Percentiles rank a stretch among this genome's conserved stretches.
Evolutionary conservation across 2,329 filamentous ascomycete species (phyloP).

Genomic region (Pseudogymnoascus sp.): DNA sequence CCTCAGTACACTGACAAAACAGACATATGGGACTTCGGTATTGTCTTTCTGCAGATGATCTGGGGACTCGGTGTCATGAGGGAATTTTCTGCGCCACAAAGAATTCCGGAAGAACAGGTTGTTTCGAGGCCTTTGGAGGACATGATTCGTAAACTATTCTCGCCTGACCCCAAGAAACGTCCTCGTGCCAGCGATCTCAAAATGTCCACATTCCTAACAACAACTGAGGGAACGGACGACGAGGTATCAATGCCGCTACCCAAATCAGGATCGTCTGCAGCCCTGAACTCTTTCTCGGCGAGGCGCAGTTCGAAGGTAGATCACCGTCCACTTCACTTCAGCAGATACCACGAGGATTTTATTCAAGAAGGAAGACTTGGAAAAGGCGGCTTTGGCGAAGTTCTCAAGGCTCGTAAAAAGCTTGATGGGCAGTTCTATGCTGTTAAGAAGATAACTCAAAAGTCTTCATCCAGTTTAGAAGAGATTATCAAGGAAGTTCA

Average conservation of each 20-base stretch:
- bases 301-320: constrained; percentile 4
- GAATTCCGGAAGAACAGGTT: constrained; percentile 61
- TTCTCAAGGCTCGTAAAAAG: constrained; percentile 91
- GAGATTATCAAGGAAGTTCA: constrained; percentile 81
- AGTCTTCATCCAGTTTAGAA: constrained; percentile 68
- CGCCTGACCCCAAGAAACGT: constrained; percentile 72
- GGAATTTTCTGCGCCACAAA: constrained; percentile 71
- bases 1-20: constrained; percentile 67
- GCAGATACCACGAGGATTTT: constrained; percentile 78
- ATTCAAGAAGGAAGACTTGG: constrained; percentile 82
- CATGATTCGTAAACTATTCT: constrained; percentile 77
- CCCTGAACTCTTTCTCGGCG: constrained; percentile 35
- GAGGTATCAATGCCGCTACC: constrained; percentile 40
- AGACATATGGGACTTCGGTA: constrained; percentile 91
- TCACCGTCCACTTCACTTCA: not conserved
- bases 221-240: not conserved
- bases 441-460: constrained; percentile 90
- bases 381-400: constrained; percentile 91
- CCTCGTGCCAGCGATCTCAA: constrained; percentile 60
- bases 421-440: constrained; percentile 90
- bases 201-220: constrained; percentile 4
- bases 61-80: constrained; percentile 73
- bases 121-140: constrained; percentile 72
- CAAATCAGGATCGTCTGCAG: constrained; percentile 49
- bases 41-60: constrained; percentile 88